A percentile compares a stretch with the other conserved stretches of the same genome.
These are phyloP conservation scores for Gossypium stocksii DNA, from an alignment of 345 rosid species.

Conservation along the genomic window DNA sequence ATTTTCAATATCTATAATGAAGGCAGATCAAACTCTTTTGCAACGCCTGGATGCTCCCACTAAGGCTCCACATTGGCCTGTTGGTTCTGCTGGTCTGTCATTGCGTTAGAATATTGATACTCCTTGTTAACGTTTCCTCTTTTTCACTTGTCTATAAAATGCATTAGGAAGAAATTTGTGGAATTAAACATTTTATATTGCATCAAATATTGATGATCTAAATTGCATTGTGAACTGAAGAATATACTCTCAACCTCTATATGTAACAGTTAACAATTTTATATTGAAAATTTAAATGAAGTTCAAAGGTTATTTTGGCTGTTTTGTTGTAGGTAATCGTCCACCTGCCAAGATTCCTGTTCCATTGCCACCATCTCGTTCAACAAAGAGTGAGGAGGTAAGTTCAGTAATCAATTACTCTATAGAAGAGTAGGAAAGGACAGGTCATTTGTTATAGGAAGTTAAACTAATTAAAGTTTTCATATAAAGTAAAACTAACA, in stretches of 20 bases:
- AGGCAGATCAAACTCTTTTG: constrained; percentile 63
- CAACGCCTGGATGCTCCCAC: constrained; percentile 83
- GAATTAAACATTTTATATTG: background rate
- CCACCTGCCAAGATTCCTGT: constrained; percentile 94
- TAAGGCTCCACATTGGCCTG: constrained; percentile 95
- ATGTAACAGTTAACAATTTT: background rate
- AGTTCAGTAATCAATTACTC: constrained; percentile 7
- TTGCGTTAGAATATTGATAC: constrained; percentile 9
- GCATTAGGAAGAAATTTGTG: background rate
- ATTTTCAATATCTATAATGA: constrained; percentile 91
- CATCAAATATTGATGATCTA: constrained; percentile 2
- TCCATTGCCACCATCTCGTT: constrained; percentile 59
- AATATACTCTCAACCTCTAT: background rate
- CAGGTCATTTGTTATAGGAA: background rate
- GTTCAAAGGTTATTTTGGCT: background rate
- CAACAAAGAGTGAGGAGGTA: constrained; percentile 64
- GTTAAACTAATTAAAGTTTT: background rate
- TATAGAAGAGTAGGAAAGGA: background rate
- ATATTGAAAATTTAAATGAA: background rate
- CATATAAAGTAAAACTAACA: background rate
- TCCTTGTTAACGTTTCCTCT: constrained; percentile 6
- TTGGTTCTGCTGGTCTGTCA: constrained; percentile 74
- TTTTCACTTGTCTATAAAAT: background rate
- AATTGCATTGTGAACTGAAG: background rate
- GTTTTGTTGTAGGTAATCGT: constrained; percentile 53